Base-by-base conservation (phyloP, 208 protist genomes). In the Trypanosoma boissoni region DNA sequence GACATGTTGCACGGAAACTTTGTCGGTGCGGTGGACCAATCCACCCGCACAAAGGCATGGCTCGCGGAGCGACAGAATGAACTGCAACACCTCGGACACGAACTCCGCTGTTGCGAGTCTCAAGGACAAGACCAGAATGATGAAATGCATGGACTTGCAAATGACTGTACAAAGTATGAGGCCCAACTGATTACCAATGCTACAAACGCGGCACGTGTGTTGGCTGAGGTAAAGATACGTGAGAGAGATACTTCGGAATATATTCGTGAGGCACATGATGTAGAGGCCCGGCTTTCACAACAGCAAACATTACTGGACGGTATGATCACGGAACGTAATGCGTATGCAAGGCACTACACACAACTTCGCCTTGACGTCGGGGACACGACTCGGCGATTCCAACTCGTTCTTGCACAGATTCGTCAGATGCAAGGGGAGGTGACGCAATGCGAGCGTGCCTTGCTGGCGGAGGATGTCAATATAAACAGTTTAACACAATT, bases 301-400 rank as follows among this genome's bases (percentile, higher is more conserved):
- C 76, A 88, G 63, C 92, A 96, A 53, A 76, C 57, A 37, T 39
- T 83, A n/a, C 78, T 98, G 14, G 96, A 98, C 50, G 74, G 90
- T 27, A 91, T 99, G 29, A 63, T 98, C 21, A 65, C 75, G 20
- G 98, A 99, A 61, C 78, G 98, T 27, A 99, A 99, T 71, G 64
- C 96, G 2, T 99, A 98, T 72, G 96, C 83, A 28, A 97, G 98
- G 67, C 95, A 98, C 69, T 80, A 98, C 41, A 83, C 95, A 46
- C 92, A 98, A 64, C 73, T 97, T 9, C 90, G 97, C 37, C 79
- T 92, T 20, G 95, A 98, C 61, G 95, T 99, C 18, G 66, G 72
- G 9, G 96, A 98, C 64, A 92, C 98, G 75, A 84, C 94, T 46
- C 63, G 91, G 9, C 89, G 97, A 51, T 98, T 99, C 50, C 76